A percentile compares a stretch with the other conserved stretches of the same genome.
Evolutionary conservation across 2,329 filamentous ascomycete species (phyloP).

Genomic region (Drechslera avenae): DNA sequence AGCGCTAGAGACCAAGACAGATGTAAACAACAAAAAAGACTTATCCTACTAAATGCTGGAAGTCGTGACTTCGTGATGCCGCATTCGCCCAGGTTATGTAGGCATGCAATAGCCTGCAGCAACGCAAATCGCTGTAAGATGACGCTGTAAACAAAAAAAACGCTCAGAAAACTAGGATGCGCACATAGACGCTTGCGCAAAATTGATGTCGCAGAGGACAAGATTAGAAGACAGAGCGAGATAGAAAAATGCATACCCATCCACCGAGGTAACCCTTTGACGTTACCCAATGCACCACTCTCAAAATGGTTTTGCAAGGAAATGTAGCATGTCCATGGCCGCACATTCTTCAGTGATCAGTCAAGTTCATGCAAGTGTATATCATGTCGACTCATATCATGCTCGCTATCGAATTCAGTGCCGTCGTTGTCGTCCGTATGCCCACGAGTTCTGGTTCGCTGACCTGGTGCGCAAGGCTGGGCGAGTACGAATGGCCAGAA

Average conservation of each 20-base stretch:
- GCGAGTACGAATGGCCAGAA: slow-evolving; percentile 23
- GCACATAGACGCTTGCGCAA: not conserved
- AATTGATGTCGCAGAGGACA: not conserved
- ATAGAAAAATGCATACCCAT: not conserved
- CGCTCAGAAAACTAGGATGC: slow-evolving; percentile 8
- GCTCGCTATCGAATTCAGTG: slow-evolving; percentile 44
- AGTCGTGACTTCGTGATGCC: slow-evolving; percentile 28
- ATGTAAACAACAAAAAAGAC: not conserved
- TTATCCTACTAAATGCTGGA: slow-evolving; percentile 19
- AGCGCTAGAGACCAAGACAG: no score
- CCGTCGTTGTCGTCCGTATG: slow-evolving; percentile 36
- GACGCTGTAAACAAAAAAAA: slow-evolving; percentile 9
- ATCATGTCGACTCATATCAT: slow-evolving; percentile 33
- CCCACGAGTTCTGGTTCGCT: slow-evolving; percentile 46
- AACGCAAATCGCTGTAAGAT: not conserved
- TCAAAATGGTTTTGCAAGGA: no score
- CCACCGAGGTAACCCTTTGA: not conserved
- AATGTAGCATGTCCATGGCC: not conserved
- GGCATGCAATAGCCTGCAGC: no score
- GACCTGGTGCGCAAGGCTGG: slow-evolving; percentile 34
- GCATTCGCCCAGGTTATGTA: not conserved
- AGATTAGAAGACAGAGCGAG: not conserved
- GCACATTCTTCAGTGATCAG: no score
- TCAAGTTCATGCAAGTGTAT: no score
- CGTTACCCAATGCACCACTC: not conserved